Base-by-base conservation (phyloP, 2,329 filamentous ascomycete species). In the Metarhizium robertsii region DNA sequence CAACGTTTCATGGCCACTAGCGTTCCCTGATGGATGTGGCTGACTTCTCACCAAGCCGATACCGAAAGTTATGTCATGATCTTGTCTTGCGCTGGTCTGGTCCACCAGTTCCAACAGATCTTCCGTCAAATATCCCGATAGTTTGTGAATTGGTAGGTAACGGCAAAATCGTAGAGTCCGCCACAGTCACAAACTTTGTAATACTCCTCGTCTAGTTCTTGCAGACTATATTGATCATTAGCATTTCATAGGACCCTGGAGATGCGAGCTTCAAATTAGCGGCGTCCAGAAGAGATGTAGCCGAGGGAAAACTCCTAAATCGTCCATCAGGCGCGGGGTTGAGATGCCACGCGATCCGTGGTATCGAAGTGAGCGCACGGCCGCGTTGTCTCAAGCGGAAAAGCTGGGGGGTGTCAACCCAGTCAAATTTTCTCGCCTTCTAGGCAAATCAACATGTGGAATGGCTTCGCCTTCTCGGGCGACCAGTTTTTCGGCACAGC, bases 1-100 rank as follows among this genome's bases (percentile, higher is more conserved):
- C 58, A 61, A 61, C 59, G 59, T 61, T 61, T 54, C 58, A 58
- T 61, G 53, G 55, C 46, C 36, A 42, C 34, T 52, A 45, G 52
- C 32, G 20, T 25, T n/a, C 18, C 42, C 16, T 20, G 42, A 20
- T 20, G 14, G 38, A 14, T 49, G 43, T 49, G 54, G 51, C 46
- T 50, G 38, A 13, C 40, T 42, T 29, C 18, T 18, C 38, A 53
- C 18, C 47, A 3, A 16, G 16, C 16, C 42, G 14, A 42, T 8
- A 52, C 50, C 50, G 40, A 42, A 25, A 46, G 43, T 6, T 25
- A n/a, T n/a, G 11, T 11, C 14, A n/a, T 25, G 8, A 16, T 29
- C 20, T 48, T 48, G 45, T 30, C 45, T 48, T 20, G 20, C 1
- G 10, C 45, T 11, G 10, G 5, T 4, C 2, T n/a, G 25, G 6